phyloP scores from a whole-genome alignment of 352 stramenopile genomes.

The Globisporangium paroecandrum region DNA sequence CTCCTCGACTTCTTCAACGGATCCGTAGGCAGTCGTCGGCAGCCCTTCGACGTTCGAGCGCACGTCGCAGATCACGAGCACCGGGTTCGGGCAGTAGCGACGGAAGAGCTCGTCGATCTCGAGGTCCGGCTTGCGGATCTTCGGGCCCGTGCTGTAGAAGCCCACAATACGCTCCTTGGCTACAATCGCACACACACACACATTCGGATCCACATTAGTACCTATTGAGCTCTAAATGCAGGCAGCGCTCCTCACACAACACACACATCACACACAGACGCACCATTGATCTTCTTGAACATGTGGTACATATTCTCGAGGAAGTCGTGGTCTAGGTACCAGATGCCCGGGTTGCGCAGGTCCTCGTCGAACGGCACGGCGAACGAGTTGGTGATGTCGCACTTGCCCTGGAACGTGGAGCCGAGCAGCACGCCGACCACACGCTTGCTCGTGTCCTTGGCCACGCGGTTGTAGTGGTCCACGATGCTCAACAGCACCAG shows the following conservation, averaged over 20 bases:
- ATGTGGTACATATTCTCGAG: constrained; percentile 97
- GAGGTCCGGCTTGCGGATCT: constrained; percentile 94
- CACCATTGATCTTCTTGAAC: constrained; percentile 94
- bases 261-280: not conserved
- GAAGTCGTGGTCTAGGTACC: constrained; percentile 99
- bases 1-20: constrained; percentile 96
- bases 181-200: constrained; percentile 13
- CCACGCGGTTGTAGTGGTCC: constrained; percentile 99
- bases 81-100: constrained; percentile 92
- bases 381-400: constrained; percentile 93
- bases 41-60: constrained; percentile 92
- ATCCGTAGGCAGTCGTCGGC: constrained; percentile 97
- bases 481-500: constrained; percentile 98
- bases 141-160: constrained; percentile 98
- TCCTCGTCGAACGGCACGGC: constrained; percentile 99
- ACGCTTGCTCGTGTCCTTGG: constrained; percentile 97
- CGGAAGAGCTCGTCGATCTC: constrained; percentile 95
- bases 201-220: not conserved
- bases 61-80: constrained; percentile 99
- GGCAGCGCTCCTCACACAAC: not conserved
- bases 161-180: constrained; percentile 98
- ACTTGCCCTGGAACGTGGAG: constrained; percentile 92
- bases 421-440: constrained; percentile 98
- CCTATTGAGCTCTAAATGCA: not conserved
- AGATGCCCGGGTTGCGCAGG: constrained; percentile 95